Evolutionary conservation across 2,329 filamentous ascomycete species (phyloP), one percentile per base, ranked within the genome.

Genomic region (Phaeophleospora eucalypticola): DNA sequence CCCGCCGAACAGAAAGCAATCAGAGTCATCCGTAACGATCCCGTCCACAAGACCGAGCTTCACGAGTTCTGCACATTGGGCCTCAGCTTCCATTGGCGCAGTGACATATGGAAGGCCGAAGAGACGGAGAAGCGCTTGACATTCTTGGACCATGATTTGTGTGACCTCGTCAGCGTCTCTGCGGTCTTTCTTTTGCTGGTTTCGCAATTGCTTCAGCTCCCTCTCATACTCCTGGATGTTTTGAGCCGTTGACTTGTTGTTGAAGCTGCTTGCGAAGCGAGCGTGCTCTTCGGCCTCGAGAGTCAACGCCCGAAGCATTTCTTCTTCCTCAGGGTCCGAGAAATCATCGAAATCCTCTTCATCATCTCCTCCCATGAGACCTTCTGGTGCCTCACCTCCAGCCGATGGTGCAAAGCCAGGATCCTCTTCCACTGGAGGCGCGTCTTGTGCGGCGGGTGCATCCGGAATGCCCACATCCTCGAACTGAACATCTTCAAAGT

Each of bases 21-120:
- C 93, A 2, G 87, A 94, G 65, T 98, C 93, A 61, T 98, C 93
- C 0, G 94, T 98, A 21, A 98, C 90, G 52, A 98, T 95, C 10
- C 94, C 93, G 65, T 98, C 94, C 7, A 98, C 94, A 0, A 97
- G 80, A 0, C 89, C 88, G 0, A 97, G 74, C 0, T 71, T 72
- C 0, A 98, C 90, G 3, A 98, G 80, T 68, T 95, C 87, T 0
- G 93, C 93, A 62, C 93, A 98, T 66, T 98, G 93, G 0, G 93
- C 93, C 74, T 98, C 93, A 0, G 93, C 93, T 76, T 98, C 93
- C 93, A 97, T 97, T 0, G 94, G 94, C 0, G 93, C 93, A 0
- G 91, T 98, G 58, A 98, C 85, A 63, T 98, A 98, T 0, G 93
- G 93, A 9, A 98, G 81, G 0, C 93, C 93, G 66, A 98, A 98